Evolutionary conservation across 768 basidiomycete genomes (phyloP), one percentile per base, ranked within the genome.

Genomic region (Lactarius hatsudake): DNA sequence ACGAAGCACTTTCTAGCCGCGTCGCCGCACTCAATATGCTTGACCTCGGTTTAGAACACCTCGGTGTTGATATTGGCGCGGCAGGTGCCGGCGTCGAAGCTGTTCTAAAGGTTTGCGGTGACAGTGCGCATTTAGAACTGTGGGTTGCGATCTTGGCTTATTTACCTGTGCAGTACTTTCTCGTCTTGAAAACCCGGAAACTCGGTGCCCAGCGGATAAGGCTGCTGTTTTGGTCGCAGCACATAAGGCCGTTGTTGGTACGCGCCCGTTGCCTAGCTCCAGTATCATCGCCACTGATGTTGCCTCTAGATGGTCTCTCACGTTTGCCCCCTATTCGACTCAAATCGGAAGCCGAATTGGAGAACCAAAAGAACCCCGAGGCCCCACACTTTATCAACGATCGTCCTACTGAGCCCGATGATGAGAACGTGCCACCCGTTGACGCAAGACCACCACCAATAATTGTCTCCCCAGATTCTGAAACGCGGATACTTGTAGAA

Each of bases 11-110:
- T 4, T 87, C 95, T 0, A 91, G 87, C 73, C 87, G 96, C 6
- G 88, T 98, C 18, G 93, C 94, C 17, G 96, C 95, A 1, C 81
- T 99, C 55, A 95, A 96, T 71, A 85, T 95, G 82, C 81, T 98
- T 1, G 96, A 98, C 75, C 80, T 99, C 0, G 84, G 87, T 2
- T 79, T 98, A 12, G 89, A 90, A 45, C 95, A 98, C 78, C 85
- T 99, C 1, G 96, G 96, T 18, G 83, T 98, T 10, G 88, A 93
- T 61, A 85, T 93, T 0, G 87, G 86, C 2, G 70, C 75, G 5
- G 79, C 78, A 1, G 78, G 82, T 5, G 71, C 82, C 58, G 79
- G 79, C 28, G 78, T 96, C 15, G 83, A 89, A 57, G 77, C 78
- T 2, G 85, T 97, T 10, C 84, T 94, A 0, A 83, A 81, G 62